Base-by-base conservation (phyloP, 805 yeast species). In the Saccharomycopsis lassenensis region DNA sequence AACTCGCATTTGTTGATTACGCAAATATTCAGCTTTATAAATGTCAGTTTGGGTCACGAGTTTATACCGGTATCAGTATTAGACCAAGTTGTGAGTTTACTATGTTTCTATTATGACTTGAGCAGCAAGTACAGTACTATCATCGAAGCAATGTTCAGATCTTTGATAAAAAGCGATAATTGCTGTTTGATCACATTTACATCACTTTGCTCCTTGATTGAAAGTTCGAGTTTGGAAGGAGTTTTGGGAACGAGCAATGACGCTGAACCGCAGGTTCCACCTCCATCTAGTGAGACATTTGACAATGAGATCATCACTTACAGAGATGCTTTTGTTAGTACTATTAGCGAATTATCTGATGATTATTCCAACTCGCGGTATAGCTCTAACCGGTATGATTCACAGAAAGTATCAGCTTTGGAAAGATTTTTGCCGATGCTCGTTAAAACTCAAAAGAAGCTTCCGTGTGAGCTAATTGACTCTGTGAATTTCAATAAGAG, bases 11-110 rank as follows among this genome's bases (percentile, higher is more conserved):
- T 27, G 18, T 22, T 35, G 6, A 35, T 39, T 20, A 24, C 20
- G 12, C 31, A 35, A n/a, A 34, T 40, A n/a, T 36, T 40, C 32
- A 32, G 25, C 17, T 40, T 40, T 21, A 36, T 40, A 20, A 29
- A 37, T 20, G 30, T 35, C 10, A 33, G 31, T 4, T 21, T 40
- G 6, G 33, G 41, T 17, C 25, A 37, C 26, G 19, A 31, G 10
- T 37, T 27, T 25, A 29, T 40, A 18, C 44, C 44, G 3, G n/a
- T 31, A 7, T 23, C 31, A 4, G 24, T 24, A 5, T 33, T 40
- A n/a, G 28, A 34, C 4, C 24, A 25, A 16, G 36, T 37, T 7
- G 17, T 40, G 15, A 19, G 24, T 3, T 27, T 40, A n/a, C 28
- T 40, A 11, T 40, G 29, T 31, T 32, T 29, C 19, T 31, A 21